Percentiles rank a stretch among this genome's conserved stretches.
phyloP scores from a whole-genome alignment of 306 rosid genomes.

The Delonix regia region DNA sequence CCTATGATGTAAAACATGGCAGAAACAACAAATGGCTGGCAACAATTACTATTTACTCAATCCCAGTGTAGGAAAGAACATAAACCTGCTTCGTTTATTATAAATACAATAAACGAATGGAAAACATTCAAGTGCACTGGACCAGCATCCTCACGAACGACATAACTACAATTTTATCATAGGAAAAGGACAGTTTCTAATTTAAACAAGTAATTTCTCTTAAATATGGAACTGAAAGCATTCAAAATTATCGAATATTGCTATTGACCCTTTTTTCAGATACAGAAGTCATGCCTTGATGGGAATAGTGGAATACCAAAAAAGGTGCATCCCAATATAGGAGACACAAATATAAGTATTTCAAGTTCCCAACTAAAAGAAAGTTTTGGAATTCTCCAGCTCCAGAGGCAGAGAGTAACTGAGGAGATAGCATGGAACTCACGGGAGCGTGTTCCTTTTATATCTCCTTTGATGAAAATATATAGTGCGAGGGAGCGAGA shows the following conservation, averaged over 20 bases:
- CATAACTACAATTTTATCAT: neutral
- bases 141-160: neutral
- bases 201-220: neutral
- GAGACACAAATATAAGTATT: neutral
- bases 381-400: conserved; percentile 7
- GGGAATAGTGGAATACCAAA: neutral
- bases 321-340: neutral
- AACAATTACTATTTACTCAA: neutral
- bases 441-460: too few species aligned
- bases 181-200: neutral
- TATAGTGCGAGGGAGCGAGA: neutral
- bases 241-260: too few species aligned
- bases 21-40: neutral
- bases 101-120: neutral
- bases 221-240: neutral
- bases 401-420: neutral
- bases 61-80: neutral
- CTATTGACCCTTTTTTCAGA: too few species aligned
- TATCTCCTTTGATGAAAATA: neutral
- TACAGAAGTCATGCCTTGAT: neutral
- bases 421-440: too few species aligned
- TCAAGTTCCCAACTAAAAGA: neutral
- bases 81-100: neutral
- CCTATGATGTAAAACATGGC: neutral
- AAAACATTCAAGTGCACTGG: neutral